phyloP scores from a whole-genome alignment of 192 early-diverging fungal genomes.

The Rhizoclosmatium globosum region DNA sequence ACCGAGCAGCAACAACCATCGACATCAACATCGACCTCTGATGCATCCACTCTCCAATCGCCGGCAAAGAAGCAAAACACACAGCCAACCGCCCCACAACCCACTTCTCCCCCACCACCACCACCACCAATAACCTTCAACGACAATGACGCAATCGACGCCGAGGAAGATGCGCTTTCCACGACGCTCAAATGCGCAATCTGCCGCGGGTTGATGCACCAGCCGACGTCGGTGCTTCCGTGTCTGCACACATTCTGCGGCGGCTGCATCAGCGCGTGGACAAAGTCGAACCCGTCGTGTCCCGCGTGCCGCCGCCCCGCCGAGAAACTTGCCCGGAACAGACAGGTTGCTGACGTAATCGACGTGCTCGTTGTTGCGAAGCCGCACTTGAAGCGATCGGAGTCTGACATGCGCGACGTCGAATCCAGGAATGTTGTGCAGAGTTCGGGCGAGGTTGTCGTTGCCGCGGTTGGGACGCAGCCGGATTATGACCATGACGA shows the following conservation, averaged over 20 bases:
- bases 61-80: neutral
- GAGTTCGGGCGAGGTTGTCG: neutral
- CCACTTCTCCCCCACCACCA: neutral
- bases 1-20: neutral
- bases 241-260: conserved; percentile 50
- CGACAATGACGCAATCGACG: neutral
- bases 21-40: neutral
- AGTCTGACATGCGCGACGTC: conserved; percentile 24
- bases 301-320: conserved; percentile 37
- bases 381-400: conserved; percentile 24
- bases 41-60: neutral
- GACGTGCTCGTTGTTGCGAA: conserved; percentile 23
- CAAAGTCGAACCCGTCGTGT: conserved; percentile 12
- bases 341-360: conserved; percentile 32
- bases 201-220: conserved; percentile 42
- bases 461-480: neutral
- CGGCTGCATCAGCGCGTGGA: conserved; percentile 42
- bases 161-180: neutral
- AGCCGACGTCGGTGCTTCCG: conserved; percentile 22
- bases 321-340: conserved; percentile 32
- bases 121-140: neutral
- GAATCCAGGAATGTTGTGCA: conserved; percentile 28
- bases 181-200: conserved; percentile 29
- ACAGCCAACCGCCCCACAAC: neutral
- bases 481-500: conserved; percentile 32